These are phyloP conservation scores for Carex parvula DNA, from an alignment of 176 grass and related monocot species.

Conservation along the genomic window DNA sequence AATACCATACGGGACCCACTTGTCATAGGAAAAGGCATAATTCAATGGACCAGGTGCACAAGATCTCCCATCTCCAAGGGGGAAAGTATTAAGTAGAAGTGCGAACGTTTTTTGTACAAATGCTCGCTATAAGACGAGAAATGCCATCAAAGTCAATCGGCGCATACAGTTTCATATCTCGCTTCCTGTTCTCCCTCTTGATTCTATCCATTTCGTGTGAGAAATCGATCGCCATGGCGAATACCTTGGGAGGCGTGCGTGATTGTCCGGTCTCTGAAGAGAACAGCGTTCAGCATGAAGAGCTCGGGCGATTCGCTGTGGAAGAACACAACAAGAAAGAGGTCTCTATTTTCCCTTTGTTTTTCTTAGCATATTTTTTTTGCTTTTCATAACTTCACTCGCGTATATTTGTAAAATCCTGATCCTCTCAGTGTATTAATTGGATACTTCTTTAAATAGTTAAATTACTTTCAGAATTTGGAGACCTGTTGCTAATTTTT, in stretches of 20 bases:
- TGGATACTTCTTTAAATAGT: not conserved
- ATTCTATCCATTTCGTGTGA: not conserved
- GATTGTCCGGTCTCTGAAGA: not conserved
- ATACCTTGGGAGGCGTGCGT: constrained; percentile 20
- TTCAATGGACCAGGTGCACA: not conserved
- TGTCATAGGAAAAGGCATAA: not conserved
- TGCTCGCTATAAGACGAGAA: not conserved
- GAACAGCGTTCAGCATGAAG: constrained; percentile 15
- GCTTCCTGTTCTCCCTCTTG: not conserved
- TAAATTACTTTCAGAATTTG: not conserved
- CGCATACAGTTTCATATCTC: not conserved
- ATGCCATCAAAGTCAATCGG: constrained; percentile 13
- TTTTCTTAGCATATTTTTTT: not conserved
- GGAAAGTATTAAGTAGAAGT: not conserved
- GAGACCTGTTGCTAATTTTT: not conserved
- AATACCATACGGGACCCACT: not conserved
- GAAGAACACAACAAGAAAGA: constrained; percentile 40
- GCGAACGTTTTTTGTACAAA: not conserved
- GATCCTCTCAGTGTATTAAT: not conserved
- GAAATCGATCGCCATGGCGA: constrained; percentile 26
- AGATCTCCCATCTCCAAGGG: not conserved
- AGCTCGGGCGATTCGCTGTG: constrained; percentile 36
- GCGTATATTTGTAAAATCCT: not conserved
- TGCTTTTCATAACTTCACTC: not conserved
- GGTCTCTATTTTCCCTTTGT: not conserved